These are phyloP conservation scores for Nemania sp. DNA, from an alignment of 2,329 filamentous ascomycete genomes.

Conservation along the genomic window DNA sequence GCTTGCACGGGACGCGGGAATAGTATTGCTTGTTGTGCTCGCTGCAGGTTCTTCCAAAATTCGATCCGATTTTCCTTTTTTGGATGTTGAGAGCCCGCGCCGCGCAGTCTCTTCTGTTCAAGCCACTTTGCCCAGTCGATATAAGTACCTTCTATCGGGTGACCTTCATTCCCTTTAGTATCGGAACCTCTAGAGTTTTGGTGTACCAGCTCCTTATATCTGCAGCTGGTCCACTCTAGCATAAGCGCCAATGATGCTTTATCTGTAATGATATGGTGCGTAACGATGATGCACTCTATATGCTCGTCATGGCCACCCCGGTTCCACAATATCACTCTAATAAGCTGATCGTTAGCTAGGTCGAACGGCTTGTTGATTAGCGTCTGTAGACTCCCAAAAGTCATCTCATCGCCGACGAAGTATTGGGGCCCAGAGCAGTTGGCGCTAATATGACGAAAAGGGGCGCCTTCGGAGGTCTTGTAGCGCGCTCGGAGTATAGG, in stretches of 20 bases:
- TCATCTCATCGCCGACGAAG: not conserved
- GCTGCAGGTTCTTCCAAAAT: constrained; percentile 9
- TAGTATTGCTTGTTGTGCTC: not conserved
- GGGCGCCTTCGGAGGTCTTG: not conserved
- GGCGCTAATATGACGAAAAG: constrained; percentile 1
- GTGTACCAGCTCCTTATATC: not conserved
- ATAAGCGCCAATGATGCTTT: constrained; percentile 16
- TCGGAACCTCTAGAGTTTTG: not conserved
- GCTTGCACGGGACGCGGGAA: not conserved
- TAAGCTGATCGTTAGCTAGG: constrained; percentile 7
- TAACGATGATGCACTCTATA: constrained; percentile 3
- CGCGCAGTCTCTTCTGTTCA: not conserved
- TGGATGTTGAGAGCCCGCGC: not conserved
- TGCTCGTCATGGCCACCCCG: not conserved
- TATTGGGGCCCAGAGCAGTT: not conserved
- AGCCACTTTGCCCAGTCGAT: constrained; percentile 23
- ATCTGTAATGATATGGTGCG: constrained; percentile 25
- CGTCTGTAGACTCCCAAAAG: not conserved
- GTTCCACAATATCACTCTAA: constrained; percentile 18
- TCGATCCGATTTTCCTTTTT: not conserved
- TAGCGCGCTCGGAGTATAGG: constrained; percentile 22
- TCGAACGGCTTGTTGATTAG: constrained; percentile 16
- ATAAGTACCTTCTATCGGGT: constrained; percentile 1
- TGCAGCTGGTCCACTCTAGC: constrained; percentile 15
- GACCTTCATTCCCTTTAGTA: not conserved